phyloP scores from a whole-genome alignment of 164 flowering plant genomes.

The Chimonanthus praecox region DNA sequence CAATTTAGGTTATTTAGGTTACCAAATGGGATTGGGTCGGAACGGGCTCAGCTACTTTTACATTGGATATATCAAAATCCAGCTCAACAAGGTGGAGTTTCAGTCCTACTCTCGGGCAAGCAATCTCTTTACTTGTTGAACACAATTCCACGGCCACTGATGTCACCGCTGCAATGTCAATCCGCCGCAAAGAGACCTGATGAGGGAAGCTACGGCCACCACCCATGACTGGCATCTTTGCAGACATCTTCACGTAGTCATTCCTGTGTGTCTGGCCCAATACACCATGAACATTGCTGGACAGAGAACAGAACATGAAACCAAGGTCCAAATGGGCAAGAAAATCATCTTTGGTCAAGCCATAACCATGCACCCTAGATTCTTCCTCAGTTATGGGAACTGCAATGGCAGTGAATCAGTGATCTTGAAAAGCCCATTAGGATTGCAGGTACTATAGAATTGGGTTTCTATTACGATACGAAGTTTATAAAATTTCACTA shows the following conservation, averaged over 20 bases:
- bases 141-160: constrained; percentile 10
- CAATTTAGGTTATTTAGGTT: no score
- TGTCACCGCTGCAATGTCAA: constrained; percentile 15
- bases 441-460: neutral
- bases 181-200: constrained; percentile 16
- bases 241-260: constrained; percentile 13
- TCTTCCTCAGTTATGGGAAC: constrained; percentile 13
- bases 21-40: no score
- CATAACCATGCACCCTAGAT: constrained; percentile 19
- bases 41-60: no score
- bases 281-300: constrained; percentile 18
- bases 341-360: constrained; percentile 17
- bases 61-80: no score
- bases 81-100: no score
- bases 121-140: constrained; percentile 9
- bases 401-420: neutral
- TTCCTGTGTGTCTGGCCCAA: constrained; percentile 21
- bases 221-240: constrained; percentile 19
- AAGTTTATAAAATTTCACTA: no score
- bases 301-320: constrained; percentile 20
- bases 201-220: constrained; percentile 7
- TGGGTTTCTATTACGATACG: no score
- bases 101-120: no score
- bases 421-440: constrained; percentile 3
- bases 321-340: constrained; percentile 24